Conservation (phyloP, 306 rosid species). For the Rosa lucieae region DNA sequence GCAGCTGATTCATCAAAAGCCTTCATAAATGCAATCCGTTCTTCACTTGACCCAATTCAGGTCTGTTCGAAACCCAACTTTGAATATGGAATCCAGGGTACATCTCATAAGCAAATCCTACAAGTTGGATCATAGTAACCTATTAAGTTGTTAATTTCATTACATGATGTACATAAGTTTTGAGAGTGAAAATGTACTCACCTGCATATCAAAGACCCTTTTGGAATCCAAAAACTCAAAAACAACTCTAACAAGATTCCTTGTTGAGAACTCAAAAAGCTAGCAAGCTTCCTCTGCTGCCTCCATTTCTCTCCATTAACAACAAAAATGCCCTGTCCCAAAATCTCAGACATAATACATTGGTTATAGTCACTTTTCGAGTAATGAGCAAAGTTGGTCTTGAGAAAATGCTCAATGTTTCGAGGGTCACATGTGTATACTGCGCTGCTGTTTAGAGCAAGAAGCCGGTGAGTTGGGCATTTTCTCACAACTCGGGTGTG, state of each 20-base stretch:
- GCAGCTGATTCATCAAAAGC: conserved; percentile 79
- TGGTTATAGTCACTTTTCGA: conserved; percentile 43
- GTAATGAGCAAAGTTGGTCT: conserved; percentile 43
- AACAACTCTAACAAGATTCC: conserved; percentile 51
- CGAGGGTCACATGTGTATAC: conserved; percentile 37
- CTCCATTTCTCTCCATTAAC: conserved; percentile 73
- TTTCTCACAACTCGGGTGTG: conserved; percentile 30
- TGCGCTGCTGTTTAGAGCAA: conserved; percentile 34
- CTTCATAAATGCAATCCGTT: conserved; percentile 56
- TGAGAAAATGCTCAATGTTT: conserved; percentile 55
- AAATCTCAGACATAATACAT: conserved; percentile 40
- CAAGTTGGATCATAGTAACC: not conserved
- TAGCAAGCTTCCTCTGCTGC: conserved; percentile 64
- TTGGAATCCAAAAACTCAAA: conserved; percentile 27
- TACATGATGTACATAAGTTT: not conserved
- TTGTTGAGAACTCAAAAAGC: conserved; percentile 60
- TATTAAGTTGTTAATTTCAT: not conserved
- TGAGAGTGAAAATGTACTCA: conserved; percentile 17
- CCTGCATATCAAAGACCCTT: conserved; percentile 59
- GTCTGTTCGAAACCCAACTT: conserved; percentile 83
- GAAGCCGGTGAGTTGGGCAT: conserved; percentile 44
- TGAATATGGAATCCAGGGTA: conserved; percentile 75
- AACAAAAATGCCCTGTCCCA: conserved; percentile 61
- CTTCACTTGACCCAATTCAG: conserved; percentile 62
- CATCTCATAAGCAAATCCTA: conserved; percentile 72